phyloP scores from a whole-genome alignment of 2,329 filamentous ascomycete species.

The Aureobasidium sp. region DNA sequence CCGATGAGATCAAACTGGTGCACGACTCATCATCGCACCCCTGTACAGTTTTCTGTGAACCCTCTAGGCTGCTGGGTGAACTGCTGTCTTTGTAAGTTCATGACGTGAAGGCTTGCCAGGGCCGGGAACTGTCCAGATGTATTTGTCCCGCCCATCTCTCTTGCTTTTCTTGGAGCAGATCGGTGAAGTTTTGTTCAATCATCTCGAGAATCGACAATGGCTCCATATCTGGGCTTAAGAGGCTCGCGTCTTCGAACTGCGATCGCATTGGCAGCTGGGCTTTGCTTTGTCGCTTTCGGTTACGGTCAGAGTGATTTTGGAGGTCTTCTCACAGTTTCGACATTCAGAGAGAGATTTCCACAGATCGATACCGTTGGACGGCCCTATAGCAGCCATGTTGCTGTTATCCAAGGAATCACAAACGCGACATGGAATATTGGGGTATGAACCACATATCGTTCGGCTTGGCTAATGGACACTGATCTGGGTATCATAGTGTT shows the following conservation, averaged over 20 bases:
- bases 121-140: neutral
- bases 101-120: slow-evolving; percentile 8
- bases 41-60: slow-evolving; percentile 9
- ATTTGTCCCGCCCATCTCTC: neutral
- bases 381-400: slow-evolving; percentile 28
- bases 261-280: slow-evolving; percentile 17
- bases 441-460: neutral
- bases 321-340: slow-evolving; percentile 55
- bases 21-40: slow-evolving; percentile 4
- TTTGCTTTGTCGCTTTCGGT: slow-evolving; percentile 36
- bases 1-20: slow-evolving; percentile 7
- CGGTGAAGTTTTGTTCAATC: neutral
- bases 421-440: slow-evolving; percentile 34
- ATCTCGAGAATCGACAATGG: slow-evolving; percentile 5
- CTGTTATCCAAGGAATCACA: slow-evolving; percentile 36
- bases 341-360: slow-evolving; percentile 44
- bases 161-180: slow-evolving; percentile 2
- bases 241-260: slow-evolving; percentile 16
- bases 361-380: slow-evolving; percentile 31
- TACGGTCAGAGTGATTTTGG: slow-evolving; percentile 51
- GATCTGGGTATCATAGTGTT: slow-evolving; percentile 23
- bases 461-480: neutral
- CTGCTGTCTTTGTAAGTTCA: neutral
- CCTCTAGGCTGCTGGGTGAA: neutral
- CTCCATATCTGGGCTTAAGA: slow-evolving; percentile 18